Evolutionary conservation across 768 basidiomycete species (phyloP), one percentile per base, ranked within the genome.

Genomic region (Lyophyllum decastes): DNA sequence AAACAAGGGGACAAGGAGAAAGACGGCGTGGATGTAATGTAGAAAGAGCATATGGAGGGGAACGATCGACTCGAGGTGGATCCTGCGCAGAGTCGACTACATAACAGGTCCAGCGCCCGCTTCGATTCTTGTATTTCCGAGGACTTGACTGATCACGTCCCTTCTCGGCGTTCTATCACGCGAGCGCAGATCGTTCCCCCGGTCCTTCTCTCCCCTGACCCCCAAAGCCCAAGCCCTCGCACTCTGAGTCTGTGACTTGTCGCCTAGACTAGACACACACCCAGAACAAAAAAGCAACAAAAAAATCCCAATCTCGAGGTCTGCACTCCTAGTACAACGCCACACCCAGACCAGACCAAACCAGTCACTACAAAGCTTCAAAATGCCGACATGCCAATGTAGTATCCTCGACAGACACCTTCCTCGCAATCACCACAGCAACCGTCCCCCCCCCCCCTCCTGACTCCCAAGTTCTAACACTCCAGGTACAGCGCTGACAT

Each of bases 1-100:
- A 8, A 56, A 44, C 14, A 47, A 27, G 9, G 60, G 41, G 0
- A 54, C 25, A 22, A 45, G 30, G n/a, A 61, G 51, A 26, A 47
- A 56, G 35, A 60, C 52, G 33, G 21, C 52, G 40, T 41, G 19
- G 43, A 19, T 35, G 49, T 14, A 38, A 16, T 19, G 49, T 38
- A 38, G 35, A 38, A 38, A 38, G 35, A 38, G 35, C 34, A 35
- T 22, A 30, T 30, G 30, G 30, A 30, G 30, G 30, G 30, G 30
- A 34, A 10, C n/a, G 45, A 27, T 24, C 34, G 35, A 24, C 30
- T 38, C 49, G 22, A 2, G 34, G 46, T 50, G 49, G 49, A 50
- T 50, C 49, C 19, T 1, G 24, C 10, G 38, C 12, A 19, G 49
- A 50, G 34, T 19, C 49, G 11, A 1, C 11, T 50, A 50, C 49